phyloP scores from a whole-genome alignment of 495 filamentous ascomycete genomes.

The Aspergillus asperescens region DNA sequence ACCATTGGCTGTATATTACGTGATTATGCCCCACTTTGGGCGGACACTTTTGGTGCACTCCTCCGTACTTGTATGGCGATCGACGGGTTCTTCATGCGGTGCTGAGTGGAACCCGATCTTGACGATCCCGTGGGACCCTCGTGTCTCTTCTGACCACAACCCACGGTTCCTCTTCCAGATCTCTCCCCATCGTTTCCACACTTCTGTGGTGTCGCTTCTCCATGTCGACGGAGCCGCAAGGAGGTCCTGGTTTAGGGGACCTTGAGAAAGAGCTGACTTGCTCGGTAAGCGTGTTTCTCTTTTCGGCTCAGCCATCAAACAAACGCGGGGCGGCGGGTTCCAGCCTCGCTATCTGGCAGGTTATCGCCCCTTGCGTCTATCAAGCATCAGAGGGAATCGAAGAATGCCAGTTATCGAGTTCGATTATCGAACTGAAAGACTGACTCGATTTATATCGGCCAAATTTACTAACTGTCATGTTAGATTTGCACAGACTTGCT shows the following conservation, averaged over 20 bases:
- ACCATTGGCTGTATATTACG: too few species aligned
- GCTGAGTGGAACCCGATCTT: constrained; percentile 17
- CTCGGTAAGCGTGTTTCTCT: constrained; percentile 58
- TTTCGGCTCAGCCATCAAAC: background rate
- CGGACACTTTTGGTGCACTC: background rate
- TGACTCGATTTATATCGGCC: background rate
- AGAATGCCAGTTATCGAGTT: background rate
- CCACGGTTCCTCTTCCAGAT: constrained; percentile 4
- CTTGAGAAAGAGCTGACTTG: constrained; percentile 88
- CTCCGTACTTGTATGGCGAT: too few species aligned
- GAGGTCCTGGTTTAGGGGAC: constrained; percentile 43
- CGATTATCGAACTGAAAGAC: background rate
- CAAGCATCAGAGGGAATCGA: background rate
- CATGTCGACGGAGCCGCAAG: constrained; percentile 19
- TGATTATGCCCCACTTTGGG: too few species aligned
- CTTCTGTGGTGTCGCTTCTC: background rate
- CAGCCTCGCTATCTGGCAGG: background rate
- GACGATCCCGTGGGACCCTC: constrained; percentile 12
- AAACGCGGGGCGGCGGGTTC: constrained; percentile 6
- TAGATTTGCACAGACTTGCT: constrained; percentile 97
- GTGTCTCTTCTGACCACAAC: constrained; percentile 6
- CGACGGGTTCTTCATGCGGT: background rate
- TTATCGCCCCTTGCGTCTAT: constrained; percentile 10
- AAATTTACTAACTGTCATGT: constrained; percentile 13
- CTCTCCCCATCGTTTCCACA: background rate